Base-by-base conservation (phyloP, 345 rosid genomes). In the Syzygium jambos region DNA sequence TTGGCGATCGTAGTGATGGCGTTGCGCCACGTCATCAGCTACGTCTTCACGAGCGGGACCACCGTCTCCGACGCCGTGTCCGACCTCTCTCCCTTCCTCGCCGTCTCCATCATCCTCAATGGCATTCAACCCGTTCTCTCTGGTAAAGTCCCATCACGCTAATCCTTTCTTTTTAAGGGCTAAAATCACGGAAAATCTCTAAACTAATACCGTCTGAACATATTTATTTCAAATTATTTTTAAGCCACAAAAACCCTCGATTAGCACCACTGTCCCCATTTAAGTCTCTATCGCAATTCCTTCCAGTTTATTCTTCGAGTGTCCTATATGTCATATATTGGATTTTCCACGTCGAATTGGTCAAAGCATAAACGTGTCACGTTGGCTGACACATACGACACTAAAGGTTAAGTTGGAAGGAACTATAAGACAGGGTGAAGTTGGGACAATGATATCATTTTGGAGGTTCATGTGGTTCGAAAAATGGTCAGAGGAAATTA, bases 111-210 rank as follows among this genome's bases (percentile, higher is more conserved):
- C 46, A 73, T 95, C 57, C 94, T 95, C 13, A 94, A 94, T 19
- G 97, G 97, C 29, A 86, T 95, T n/a, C 97, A 95, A 84, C 95
- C 97, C 25, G 96, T 95, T 85, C 87, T 95, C 57, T 95, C 96
- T 3, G 97, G 96, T 92, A 88, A 59, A 49, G 41, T 49, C 46
- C 23, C 41, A 9, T 30, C 21, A 1, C 17, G n/a, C 13, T 16
- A 38, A 17, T 8, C 23, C 46, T 43, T 30, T 43, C 16, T 65
- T 65, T 57, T 57, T 5, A 57, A 57, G 29, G 15, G 27, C 4
- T 11, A 5, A 59, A 25, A 11, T 1, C 73, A 2, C 12, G 8
- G 13, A 13, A 61, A 61, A n/a, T n/a, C 73, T 61, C 13, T 6
- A 2, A 6, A 61, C 4, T 61, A 2, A 34, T 19, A 73, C 11